Conservation (phyloP, 116 monocot species). For the Trichopus zeylanicus region DNA sequence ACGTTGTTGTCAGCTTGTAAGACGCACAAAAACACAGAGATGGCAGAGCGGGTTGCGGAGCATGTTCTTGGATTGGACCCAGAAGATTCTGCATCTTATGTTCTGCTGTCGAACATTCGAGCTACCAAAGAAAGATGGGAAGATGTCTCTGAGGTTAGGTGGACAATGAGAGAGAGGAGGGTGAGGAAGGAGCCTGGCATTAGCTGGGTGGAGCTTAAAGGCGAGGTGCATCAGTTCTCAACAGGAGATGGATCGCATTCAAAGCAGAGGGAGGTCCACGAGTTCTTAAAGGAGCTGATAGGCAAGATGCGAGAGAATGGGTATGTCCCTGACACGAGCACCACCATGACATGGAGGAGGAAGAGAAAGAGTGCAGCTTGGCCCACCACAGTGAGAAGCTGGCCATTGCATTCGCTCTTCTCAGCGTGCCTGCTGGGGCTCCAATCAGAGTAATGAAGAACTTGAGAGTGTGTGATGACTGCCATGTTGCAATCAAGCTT, state of each 20-base stretch:
- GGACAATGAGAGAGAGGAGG: constrained; percentile 43
- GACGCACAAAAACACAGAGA: constrained; percentile 39
- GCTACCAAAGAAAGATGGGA: constrained; percentile 46
- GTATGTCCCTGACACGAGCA: constrained; percentile 42
- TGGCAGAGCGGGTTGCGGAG: constrained; percentile 52
- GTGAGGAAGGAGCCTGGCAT: constrained; percentile 76
- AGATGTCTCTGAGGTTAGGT: constrained; percentile 46
- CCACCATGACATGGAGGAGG: constrained; percentile 73
- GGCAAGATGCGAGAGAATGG: constrained; percentile 43
- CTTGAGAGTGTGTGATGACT: constrained; percentile 62
- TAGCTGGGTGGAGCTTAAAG: constrained; percentile 66
- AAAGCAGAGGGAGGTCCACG: constrained; percentile 24
- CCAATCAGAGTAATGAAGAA: constrained; percentile 65
- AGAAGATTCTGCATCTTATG: constrained; percentile 55
- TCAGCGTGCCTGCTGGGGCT: constrained; percentile 25
- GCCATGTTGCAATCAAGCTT: constrained; percentile 51
- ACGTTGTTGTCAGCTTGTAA: constrained; percentile 67
- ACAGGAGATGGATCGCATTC: constrained; percentile 33
- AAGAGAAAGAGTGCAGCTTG: constrained; percentile 66
- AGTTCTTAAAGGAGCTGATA: constrained; percentile 32
- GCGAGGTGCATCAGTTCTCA: constrained; percentile 49
- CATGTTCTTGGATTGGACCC: constrained; percentile 50
- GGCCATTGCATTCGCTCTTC: constrained; percentile 53
- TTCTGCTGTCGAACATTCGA: constrained; percentile 60
- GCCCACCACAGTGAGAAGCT: constrained; percentile 68